Conservation (phyloP, 169 alveolate species). For the Plasmodium berghei region DNA sequence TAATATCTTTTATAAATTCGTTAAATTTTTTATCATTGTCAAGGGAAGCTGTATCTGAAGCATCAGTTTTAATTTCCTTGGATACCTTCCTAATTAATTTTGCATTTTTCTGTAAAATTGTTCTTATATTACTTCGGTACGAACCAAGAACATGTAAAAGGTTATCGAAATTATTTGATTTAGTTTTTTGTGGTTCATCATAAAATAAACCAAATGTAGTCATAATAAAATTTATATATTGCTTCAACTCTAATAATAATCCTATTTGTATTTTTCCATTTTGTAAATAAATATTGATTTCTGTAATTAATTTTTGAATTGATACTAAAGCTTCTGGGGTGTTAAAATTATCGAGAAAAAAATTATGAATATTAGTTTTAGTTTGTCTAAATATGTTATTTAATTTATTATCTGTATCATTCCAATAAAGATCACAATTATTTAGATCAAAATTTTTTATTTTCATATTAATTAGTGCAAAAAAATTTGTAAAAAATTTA, state of each 20-base stretch:
- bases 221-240: conserved; percentile 79
- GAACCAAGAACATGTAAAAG: conserved; percentile 78
- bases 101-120: conserved; percentile 66
- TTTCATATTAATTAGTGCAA: conserved; percentile 91
- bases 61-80: conserved; percentile 79
- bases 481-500: conserved; percentile 92
- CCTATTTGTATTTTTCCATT: conserved; percentile 73
- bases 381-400: conserved; percentile 74
- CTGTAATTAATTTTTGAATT: conserved; percentile 82
- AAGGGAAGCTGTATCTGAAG: conserved; percentile 79
- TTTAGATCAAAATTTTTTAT: conserved; percentile 79
- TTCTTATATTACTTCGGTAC: conserved; percentile 77
- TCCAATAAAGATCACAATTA: conserved; percentile 79
- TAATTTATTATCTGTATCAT: conserved; percentile 77
- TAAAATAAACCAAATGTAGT: conserved; percentile 81
- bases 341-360: conserved; percentile 86
- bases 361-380: conserved; percentile 65
- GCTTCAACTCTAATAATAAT: conserved; percentile 73
- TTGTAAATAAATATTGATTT: conserved; percentile 82
- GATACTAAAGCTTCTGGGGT: conserved; percentile 90
- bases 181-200: conserved; percentile 75
- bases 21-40: conserved; percentile 77
- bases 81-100: conserved; percentile 79
- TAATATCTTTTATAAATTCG: conserved; percentile 42
- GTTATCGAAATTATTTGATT: conserved; percentile 45